Evolutionary conservation across 352 stramenopile genomes (phyloP).

Genomic region (Globisporangium cylindrosporum): DNA sequence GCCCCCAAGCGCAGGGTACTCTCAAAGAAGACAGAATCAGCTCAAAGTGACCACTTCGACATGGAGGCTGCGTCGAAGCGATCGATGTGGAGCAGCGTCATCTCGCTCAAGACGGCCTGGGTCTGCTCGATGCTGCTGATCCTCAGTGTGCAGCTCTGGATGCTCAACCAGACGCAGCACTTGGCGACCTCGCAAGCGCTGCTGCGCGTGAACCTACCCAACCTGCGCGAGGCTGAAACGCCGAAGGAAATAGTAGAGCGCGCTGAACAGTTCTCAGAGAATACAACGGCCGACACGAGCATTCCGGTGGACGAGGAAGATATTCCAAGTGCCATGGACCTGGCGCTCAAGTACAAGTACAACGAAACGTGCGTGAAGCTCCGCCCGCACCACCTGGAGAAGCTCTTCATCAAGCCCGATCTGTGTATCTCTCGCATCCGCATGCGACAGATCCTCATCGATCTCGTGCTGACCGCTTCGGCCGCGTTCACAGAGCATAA

Average conservation of each 20-base stretch:
- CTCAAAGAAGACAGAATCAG: not conserved
- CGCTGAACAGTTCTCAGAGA: not conserved
- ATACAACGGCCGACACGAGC: not conserved
- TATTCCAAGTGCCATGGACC: not conserved
- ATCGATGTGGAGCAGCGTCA: not conserved
- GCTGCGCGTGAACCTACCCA: conserved; percentile 6
- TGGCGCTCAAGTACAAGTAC: conserved; percentile 12
- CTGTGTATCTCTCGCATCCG: conserved; percentile 22
- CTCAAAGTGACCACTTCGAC: not conserved
- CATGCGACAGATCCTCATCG: conserved; percentile 23
- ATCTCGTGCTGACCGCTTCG: conserved; percentile 21
- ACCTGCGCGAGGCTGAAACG: not conserved
- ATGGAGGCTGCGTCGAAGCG: conserved; percentile 2
- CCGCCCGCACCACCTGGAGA: conserved; percentile 16
- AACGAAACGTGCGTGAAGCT: conserved; percentile 22
- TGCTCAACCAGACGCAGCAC: conserved; percentile 3
- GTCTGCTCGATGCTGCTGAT: conserved; percentile 5
- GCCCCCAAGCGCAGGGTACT: not conserved
- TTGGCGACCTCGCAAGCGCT: not conserved
- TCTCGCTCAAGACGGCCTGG: conserved; percentile 7
- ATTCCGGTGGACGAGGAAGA: not conserved
- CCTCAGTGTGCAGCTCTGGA: conserved; percentile 7
- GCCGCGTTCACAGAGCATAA: conserved; percentile 21
- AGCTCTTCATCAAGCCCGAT: conserved; percentile 9
- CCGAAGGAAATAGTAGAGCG: not conserved